Evolutionary conservation across 768 basidiomycete genomes (phyloP), one percentile per base, ranked within the genome.

Genomic region (Glaciozyma martinii): DNA sequence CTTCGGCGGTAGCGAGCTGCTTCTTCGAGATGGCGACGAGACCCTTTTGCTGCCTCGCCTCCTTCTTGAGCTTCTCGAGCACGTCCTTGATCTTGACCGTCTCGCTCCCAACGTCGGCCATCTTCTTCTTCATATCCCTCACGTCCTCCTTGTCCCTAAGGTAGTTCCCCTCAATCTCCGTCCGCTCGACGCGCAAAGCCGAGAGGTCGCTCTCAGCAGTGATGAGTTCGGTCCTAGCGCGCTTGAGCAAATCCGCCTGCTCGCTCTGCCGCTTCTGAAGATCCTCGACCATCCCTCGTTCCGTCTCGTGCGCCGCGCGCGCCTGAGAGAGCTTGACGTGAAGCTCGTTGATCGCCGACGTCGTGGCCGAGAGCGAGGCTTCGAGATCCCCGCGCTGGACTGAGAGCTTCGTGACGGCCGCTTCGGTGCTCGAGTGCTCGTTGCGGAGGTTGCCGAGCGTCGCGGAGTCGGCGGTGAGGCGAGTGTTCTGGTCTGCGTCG

Each of bases 31-130:
- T 94, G 7, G 92, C 92, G 29, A 94, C 81, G 68, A 94, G 80
- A 15, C 95, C 95, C 76, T 90, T 97, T 79, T 97, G 93, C 74
- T 95, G 90, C 76, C 94, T 87, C 3, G 89, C 90, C 59, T 97
- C 93, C 78, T 89, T 98, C 80, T 85, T 92, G 47, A 82, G 76
- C 78, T 88, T 92, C 76, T 98, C 95, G 27, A 91, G 79, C 66
- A 89, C 85, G 16, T 77, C 79, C 76, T 88, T 92, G 59, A 86
- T 75, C 16, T 78, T 74, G 54, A 87, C 83, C 43, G 85, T 85
- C 76, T 91, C 84, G 66, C 85, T 82, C 12, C 85, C 83, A 21
- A 84, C 82, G 72, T 91, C 90, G 18, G 84, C 80, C 87, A 97
- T 89, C 75, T 83, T 84, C 71, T 84, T 83, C 73, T 95, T 86